Evolutionary conservation across 768 basidiomycete species (phyloP).

Genomic region (Xerocomus spinulosus): DNA sequence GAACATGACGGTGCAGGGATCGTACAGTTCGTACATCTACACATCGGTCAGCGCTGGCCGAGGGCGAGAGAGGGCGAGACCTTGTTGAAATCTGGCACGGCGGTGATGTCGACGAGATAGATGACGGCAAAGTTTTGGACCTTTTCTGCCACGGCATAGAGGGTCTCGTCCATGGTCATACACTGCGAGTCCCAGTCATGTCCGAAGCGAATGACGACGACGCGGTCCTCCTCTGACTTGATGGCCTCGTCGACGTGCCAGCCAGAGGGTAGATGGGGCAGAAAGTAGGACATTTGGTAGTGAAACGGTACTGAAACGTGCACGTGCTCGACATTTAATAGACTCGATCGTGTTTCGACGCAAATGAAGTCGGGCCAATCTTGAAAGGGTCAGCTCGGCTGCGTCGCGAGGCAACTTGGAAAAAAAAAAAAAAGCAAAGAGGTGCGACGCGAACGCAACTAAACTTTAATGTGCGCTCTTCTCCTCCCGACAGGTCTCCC

Average conservation of each 20-base stretch:
- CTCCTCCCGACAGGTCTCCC: too few relatives aligned
- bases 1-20: constrained; percentile 97
- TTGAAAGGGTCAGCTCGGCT: not conserved
- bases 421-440: not conserved
- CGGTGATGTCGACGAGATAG: constrained; percentile 91
- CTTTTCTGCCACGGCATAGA: constrained; percentile 88
- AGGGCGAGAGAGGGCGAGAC: constrained; percentile 32
- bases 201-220: constrained; percentile 92
- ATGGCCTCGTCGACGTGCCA: constrained; percentile 99
- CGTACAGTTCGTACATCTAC: constrained; percentile 99
- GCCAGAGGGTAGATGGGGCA: constrained; percentile 83
- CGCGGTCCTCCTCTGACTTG: constrained; percentile 93
- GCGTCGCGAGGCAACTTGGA: not conserved
- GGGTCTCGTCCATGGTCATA: constrained; percentile 99
- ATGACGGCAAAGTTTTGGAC: constrained; percentile 99
- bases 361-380: not conserved
- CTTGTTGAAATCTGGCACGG: constrained; percentile 99
- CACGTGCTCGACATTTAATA: not conserved
- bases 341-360: not conserved
- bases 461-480: too few relatives aligned
- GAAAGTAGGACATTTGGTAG: constrained; percentile 77
- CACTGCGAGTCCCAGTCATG: constrained; percentile 92
- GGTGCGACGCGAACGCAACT: too few relatives aligned
- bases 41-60: not conserved
- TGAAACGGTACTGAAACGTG: not conserved